A percentile compares a stretch with the other conserved stretches of the same genome.
Conservation (phyloP, 768 basidiomycete species). For the Lentinula sp. region DNA sequence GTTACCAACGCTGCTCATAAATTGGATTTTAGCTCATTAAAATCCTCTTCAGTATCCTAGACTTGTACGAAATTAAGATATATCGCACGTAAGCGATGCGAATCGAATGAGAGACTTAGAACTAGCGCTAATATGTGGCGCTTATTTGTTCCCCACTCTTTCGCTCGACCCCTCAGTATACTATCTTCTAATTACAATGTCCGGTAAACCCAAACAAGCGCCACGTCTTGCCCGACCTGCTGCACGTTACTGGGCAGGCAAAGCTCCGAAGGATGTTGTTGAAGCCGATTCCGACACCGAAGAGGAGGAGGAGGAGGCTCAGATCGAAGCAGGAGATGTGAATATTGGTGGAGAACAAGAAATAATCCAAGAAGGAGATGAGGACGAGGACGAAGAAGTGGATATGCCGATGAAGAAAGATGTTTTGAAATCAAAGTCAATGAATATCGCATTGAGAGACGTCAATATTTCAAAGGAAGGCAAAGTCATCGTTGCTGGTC, state of each 20-base stretch:
- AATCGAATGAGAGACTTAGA: too few species aligned
- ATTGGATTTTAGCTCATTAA: too few species aligned
- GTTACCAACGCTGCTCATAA: too few species aligned
- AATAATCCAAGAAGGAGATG: constrained; percentile 37
- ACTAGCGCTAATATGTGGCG: neutral
- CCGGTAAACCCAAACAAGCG: constrained; percentile 54
- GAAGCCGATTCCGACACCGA: constrained; percentile 62
- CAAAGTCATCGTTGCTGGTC: constrained; percentile 73
- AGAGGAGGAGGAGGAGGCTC: constrained; percentile 39
- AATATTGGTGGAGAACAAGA: constrained; percentile 55
- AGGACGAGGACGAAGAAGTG: constrained; percentile 27
- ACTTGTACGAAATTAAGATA: too few species aligned
- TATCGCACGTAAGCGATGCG: too few species aligned
- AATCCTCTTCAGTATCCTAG: too few species aligned
- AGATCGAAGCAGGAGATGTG: constrained; percentile 47
- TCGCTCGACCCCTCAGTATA: too few species aligned
- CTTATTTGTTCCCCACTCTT: neutral
- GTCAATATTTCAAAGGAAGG: constrained; percentile 79
- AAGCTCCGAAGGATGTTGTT: constrained; percentile 70
- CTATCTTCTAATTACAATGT: constrained; percentile 7
- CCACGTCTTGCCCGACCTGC: constrained; percentile 75
- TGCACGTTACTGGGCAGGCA: constrained; percentile 87
- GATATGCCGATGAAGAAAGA: constrained; percentile 29
- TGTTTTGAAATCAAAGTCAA: constrained; percentile 36
- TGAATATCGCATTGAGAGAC: constrained; percentile 73